Evolutionary conservation across 768 basidiomycete genomes (phyloP).

Genomic region (Mycena metata): DNA sequence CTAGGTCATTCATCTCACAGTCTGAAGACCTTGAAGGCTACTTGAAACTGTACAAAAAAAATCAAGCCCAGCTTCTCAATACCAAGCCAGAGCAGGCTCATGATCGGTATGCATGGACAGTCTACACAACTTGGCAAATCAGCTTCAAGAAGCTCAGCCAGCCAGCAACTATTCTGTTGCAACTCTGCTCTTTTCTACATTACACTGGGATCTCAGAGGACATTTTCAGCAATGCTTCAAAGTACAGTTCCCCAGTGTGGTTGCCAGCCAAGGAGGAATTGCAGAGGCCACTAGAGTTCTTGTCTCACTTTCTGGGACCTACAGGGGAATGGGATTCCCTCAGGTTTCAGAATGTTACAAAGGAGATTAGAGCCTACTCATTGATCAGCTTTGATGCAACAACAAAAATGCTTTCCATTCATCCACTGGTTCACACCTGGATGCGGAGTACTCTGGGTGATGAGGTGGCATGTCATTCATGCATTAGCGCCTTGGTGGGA

Average conservation of each 20-base stretch:
- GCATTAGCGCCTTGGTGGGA: conserved; percentile 1
- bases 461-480: not conserved
- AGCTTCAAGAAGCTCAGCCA: conserved; percentile 14
- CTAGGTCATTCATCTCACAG: conserved; percentile 22
- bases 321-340: conserved; percentile 13
- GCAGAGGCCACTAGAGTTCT: conserved; percentile 1
- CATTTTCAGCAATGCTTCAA: conserved; percentile 16
- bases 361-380: conserved; percentile 14
- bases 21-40: conserved; percentile 12
- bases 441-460: not conserved
- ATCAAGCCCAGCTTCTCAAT: conserved; percentile 9
- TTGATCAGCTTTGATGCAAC: conserved; percentile 7
- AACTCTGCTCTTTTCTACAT: conserved; percentile 19
- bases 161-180: not conserved
- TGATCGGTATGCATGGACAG: not conserved
- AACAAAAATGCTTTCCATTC: conserved; percentile 13
- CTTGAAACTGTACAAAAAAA: conserved; percentile 7
- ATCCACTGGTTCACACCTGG: conserved; percentile 23
- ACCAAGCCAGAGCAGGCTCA: conserved; percentile 12
- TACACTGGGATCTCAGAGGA: conserved; percentile 19
- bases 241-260: conserved; percentile 1
- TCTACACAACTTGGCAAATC: conserved; percentile 24
- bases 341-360: conserved; percentile 2
- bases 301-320: conserved; percentile 1
- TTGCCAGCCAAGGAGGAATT: conserved; percentile 16